These are phyloP conservation scores for Biscutella laevigata DNA, from an alignment of 441 rosid genomes.

Conservation along the genomic window DNA sequence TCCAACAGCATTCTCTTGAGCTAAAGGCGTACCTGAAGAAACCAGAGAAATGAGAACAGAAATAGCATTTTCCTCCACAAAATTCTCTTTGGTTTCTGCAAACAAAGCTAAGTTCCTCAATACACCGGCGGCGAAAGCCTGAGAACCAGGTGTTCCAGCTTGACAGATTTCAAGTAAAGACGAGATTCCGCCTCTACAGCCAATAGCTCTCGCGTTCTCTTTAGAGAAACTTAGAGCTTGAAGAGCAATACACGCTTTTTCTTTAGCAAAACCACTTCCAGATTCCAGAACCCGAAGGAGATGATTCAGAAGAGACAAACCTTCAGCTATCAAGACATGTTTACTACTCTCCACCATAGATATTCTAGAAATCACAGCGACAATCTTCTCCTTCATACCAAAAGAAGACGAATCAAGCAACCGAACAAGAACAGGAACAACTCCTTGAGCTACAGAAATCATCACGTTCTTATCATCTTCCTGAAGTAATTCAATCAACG, in stretches of 20 bases:
- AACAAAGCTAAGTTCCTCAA: conserved; percentile 57
- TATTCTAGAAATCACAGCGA: conserved; percentile 60
- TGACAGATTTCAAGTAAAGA: conserved; percentile 70
- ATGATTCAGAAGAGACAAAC: conserved; percentile 58
- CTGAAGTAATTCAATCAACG: conserved; percentile 37
- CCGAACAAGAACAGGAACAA: conserved; percentile 67
- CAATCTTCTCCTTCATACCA: conserved; percentile 66
- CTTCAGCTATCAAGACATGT: conserved; percentile 66
- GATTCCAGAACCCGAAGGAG: conserved; percentile 75
- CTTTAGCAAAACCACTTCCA: conserved; percentile 65
- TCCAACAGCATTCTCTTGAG: conserved; percentile 69
- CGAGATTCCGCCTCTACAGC: conserved; percentile 78
- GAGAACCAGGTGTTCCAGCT: conserved; percentile 75
- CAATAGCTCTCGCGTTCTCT: conserved; percentile 76
- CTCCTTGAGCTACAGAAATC: conserved; percentile 82
- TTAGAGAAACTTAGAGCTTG: conserved; percentile 54
- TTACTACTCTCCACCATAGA: conserved; percentile 73
- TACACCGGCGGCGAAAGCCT: conserved; percentile 78
- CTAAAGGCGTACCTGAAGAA: conserved; percentile 57
- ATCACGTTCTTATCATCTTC: conserved; percentile 85
- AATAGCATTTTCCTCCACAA: conserved; percentile 60
- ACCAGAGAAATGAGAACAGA: conserved; percentile 47
- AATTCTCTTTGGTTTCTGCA: conserved; percentile 54
- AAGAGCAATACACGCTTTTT: conserved; percentile 65
- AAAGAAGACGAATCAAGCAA: conserved; percentile 58